Percentiles rank a stretch among this genome's conserved stretches.
Evolutionary conservation across 2,329 filamentous ascomycete species (phyloP).

Genomic region (Clonostachys rosea): DNA sequence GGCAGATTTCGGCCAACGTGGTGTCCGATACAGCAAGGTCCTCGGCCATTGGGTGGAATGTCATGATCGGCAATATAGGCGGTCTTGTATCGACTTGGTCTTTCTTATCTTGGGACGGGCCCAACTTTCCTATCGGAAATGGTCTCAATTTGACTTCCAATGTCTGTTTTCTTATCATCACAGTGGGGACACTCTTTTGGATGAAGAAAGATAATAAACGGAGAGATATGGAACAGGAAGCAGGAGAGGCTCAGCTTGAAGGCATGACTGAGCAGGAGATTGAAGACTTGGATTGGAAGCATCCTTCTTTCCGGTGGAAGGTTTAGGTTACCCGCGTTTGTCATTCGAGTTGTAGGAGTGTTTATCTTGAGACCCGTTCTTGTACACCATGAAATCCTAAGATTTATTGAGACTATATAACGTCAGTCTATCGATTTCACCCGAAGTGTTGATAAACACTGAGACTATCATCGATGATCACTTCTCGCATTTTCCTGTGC

Average conservation of each 20-base stretch:
- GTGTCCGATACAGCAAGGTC: conserved; percentile 66
- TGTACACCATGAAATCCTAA: too few species aligned
- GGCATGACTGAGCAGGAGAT: conserved; percentile 48
- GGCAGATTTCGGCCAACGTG: conserved; percentile 65
- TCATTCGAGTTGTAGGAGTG: too few species aligned
- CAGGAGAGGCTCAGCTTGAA: conserved; percentile 44
- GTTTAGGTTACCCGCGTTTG: conserved; percentile 2
- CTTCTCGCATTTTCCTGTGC: too few species aligned
- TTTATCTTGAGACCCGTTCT: too few species aligned
- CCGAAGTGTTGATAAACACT: too few species aligned
- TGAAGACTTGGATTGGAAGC: conserved; percentile 60
- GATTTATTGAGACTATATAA: too few species aligned
- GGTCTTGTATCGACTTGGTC: conserved; percentile 63
- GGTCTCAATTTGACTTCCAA: conserved; percentile 61
- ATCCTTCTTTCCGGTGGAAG: conserved; percentile 59
- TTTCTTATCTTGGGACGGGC: conserved; percentile 58
- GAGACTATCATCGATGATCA: too few species aligned
- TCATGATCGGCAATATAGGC: conserved; percentile 72
- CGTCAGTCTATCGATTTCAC: too few species aligned
- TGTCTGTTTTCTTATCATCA: conserved; percentile 44
- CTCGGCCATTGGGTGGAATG: conserved; percentile 58
- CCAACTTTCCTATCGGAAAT: conserved; percentile 67
- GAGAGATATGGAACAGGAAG: conserved; percentile 15
- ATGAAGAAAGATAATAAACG: conserved; percentile 57
- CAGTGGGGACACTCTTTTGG: conserved; percentile 47